Conservation (phyloP, 2,329 filamentous ascomycete species). For the Aspergillus luchuensis region DNA sequence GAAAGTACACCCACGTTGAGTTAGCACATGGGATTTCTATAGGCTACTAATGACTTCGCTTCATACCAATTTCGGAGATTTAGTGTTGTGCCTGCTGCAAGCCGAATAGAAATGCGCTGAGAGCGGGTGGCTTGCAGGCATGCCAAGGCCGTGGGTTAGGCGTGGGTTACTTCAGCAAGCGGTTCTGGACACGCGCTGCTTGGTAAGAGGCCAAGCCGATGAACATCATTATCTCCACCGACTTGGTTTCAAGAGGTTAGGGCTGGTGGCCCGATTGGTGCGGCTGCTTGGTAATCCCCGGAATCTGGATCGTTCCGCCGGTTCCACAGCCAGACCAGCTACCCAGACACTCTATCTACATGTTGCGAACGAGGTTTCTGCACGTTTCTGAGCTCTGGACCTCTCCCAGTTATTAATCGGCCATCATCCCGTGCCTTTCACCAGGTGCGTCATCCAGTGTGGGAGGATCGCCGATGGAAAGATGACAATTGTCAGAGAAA, state of each 20-base stretch:
- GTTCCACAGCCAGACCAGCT: neutral
- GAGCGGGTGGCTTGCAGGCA: neutral
- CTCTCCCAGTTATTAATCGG: neutral
- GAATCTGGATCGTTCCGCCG: conserved; percentile 6
- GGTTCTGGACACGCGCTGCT: neutral
- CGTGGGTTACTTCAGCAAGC: neutral
- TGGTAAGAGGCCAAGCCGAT: neutral
- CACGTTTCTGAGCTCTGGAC: neutral
- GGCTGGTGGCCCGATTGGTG: neutral
- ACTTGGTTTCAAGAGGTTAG: neutral
- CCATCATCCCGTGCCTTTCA: too few species aligned
- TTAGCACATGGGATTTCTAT: neutral
- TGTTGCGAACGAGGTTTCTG: too few species aligned
- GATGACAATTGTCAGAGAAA: too few species aligned
- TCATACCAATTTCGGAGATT: neutral
- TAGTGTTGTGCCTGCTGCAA: neutral
- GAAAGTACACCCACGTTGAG: neutral
- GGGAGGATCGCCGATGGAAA: too few species aligned
- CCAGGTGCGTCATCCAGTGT: too few species aligned
- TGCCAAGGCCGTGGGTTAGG: neutral
- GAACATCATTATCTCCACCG: neutral
- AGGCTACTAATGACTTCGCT: neutral
- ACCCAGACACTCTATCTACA: too few species aligned
- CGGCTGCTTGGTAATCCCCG: conserved; percentile 9
- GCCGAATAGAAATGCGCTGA: neutral